Percentiles rank a stretch among this genome's conserved stretches.
Evolutionary conservation across 768 basidiomycete species (phyloP).

Genomic region (Termitomyces sp.): DNA sequence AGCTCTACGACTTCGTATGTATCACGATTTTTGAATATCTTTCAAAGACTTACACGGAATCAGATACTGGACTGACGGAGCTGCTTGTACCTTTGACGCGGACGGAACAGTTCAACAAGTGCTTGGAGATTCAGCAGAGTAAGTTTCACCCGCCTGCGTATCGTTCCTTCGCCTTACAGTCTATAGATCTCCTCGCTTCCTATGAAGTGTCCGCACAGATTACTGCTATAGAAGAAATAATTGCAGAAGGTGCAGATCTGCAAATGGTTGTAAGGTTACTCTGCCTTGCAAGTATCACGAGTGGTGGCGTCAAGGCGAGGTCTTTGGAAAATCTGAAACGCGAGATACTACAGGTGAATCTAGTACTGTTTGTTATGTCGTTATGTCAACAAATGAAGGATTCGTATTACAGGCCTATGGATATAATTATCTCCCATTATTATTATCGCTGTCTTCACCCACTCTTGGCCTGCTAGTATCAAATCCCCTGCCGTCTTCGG

Average conservation of each 20-base stretch:
- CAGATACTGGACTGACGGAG: constrained; percentile 95
- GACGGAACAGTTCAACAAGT: constrained; percentile 85
- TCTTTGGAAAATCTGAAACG: constrained; percentile 82
- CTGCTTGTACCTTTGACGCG: constrained; percentile 78
- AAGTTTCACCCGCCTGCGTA: constrained; percentile 15
- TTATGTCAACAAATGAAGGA: constrained; percentile 12
- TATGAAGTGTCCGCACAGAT: constrained; percentile 81
- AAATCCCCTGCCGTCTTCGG: constrained; percentile 57
- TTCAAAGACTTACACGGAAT: background rate
- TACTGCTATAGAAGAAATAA: constrained; percentile 83
- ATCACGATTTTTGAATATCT: background rate
- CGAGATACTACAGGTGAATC: constrained; percentile 74
- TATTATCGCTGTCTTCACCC: constrained; percentile 59
- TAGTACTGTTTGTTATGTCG: constrained; percentile 23
- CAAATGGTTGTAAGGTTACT: constrained; percentile 72
- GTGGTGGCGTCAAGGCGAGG: constrained; percentile 85
- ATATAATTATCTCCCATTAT: constrained; percentile 62
- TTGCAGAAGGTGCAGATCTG: constrained; percentile 83
- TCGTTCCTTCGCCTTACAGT: constrained; percentile 4
- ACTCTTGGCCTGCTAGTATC: constrained; percentile 64
- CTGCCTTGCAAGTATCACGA: constrained; percentile 80
- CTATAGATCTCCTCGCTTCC: constrained; percentile 85
- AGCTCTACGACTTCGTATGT: constrained; percentile 79
- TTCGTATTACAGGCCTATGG: constrained; percentile 57
- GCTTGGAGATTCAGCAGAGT: constrained; percentile 96